These are phyloP conservation scores for Malus domestica DNA, from an alignment of 306 rosid genomes.

Conservation along the genomic window DNA sequence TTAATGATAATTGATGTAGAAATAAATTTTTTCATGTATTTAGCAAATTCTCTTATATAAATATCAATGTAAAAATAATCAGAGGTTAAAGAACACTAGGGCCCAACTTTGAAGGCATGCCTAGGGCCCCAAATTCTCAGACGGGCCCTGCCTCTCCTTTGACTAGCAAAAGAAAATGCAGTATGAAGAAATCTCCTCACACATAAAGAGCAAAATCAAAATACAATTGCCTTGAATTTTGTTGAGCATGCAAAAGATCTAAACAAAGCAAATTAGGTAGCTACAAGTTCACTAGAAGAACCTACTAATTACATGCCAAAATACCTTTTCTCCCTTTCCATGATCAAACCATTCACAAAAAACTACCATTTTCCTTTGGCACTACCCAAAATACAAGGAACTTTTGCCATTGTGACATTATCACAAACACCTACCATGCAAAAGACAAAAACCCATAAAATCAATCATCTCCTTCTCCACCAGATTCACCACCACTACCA, in stretches of 20 bases:
- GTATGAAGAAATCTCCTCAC: neutral
- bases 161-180: neutral
- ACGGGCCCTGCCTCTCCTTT: no score
- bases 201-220: neutral
- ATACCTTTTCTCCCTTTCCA: neutral
- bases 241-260: neutral
- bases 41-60: no score
- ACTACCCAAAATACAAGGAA: neutral
- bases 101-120: no score
- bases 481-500: neutral
- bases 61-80: no score
- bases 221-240: neutral
- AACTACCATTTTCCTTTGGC: neutral
- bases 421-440: slow-evolving; percentile 20
- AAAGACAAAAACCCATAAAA: neutral
- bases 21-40: no score
- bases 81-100: no score
- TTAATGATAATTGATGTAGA: no score
- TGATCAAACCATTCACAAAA: neutral
- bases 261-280: neutral
- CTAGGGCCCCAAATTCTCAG: no score
- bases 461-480: neutral
- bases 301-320: neutral
- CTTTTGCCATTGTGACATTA: neutral
- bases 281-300: neutral